These are phyloP conservation scores for Pleurotus ostreatus DNA, from an alignment of 768 basidiomycete genomes.

Conservation along the genomic window DNA sequence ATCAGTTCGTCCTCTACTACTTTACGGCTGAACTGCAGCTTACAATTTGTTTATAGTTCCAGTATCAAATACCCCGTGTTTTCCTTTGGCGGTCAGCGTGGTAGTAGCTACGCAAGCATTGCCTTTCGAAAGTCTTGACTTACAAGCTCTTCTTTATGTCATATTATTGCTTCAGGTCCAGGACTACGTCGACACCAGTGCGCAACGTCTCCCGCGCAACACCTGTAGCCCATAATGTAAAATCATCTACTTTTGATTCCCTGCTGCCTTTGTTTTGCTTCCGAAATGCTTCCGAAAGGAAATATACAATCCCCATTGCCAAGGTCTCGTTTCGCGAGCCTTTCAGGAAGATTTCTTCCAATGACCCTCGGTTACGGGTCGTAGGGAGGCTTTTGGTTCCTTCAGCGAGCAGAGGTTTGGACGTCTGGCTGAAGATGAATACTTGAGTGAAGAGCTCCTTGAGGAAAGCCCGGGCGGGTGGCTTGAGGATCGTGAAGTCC, in stretches of 20 bases:
- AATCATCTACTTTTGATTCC: slow-evolving; percentile 29
- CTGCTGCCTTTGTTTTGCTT: slow-evolving; percentile 25
- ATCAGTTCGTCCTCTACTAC: slow-evolving; percentile 48
- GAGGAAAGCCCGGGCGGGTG: slow-evolving; percentile 63
- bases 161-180: slow-evolving; percentile 19
- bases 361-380: slow-evolving; percentile 48
- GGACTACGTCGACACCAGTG: slow-evolving; percentile 55
- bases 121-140: slow-evolving; percentile 51
- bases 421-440: slow-evolving; percentile 70
- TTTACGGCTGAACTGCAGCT: background rate
- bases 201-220: slow-evolving; percentile 70
- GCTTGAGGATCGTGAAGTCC: slow-evolving; percentile 75
- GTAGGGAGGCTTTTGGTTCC: slow-evolving; percentile 30
- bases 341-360: slow-evolving; percentile 82
- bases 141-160: background rate
- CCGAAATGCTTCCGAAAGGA: slow-evolving; percentile 46
- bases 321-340: slow-evolving; percentile 61
- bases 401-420: slow-evolving; percentile 56
- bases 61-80: slow-evolving; percentile 69
- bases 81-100: slow-evolving; percentile 74
- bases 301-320: slow-evolving; percentile 73
- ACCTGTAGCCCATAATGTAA: slow-evolving; percentile 63
- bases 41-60: slow-evolving; percentile 43
- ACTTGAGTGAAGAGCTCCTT: slow-evolving; percentile 63
- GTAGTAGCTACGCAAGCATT: slow-evolving; percentile 65